Conservation (phyloP, 257 asterid species). For the Voacanga thouarsii region DNA sequence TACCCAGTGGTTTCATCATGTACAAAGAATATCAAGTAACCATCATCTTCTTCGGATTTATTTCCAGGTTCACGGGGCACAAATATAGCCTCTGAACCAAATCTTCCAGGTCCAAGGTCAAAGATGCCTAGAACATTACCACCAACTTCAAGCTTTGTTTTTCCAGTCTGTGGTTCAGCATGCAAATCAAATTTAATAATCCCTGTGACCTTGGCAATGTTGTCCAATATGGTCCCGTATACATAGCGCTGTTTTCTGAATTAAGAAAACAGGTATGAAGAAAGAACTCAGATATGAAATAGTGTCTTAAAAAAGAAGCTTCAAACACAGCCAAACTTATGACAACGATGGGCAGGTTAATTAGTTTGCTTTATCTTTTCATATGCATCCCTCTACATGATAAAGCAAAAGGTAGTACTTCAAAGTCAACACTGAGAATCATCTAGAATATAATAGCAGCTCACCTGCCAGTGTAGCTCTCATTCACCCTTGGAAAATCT, state of each 20-base stretch:
- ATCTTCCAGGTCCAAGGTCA: slow-evolving; percentile 83
- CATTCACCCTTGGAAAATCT: slow-evolving; percentile 94
- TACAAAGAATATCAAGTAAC: slow-evolving; percentile 87
- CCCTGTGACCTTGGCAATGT: slow-evolving; percentile 86
- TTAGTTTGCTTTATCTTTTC: not conserved
- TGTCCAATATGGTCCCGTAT: slow-evolving; percentile 74
- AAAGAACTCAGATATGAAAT: not conserved
- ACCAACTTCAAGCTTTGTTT: slow-evolving; percentile 84
- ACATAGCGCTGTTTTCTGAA: slow-evolving; percentile 88
- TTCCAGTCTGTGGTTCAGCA: slow-evolving; percentile 71
- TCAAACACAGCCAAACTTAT: not conserved
- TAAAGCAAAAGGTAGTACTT: not conserved
- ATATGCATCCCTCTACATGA: not conserved
- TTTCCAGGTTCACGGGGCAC: slow-evolving; percentile 73
- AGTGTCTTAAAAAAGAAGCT: not conserved
- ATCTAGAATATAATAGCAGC: slow-evolving; percentile 9
- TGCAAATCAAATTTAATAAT: slow-evolving; percentile 85
- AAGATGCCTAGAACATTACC: slow-evolving; percentile 83
- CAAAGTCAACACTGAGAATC: not conserved
- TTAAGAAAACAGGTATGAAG: slow-evolving; percentile 8
- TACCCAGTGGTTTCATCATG: slow-evolving; percentile 94
- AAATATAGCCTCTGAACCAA: slow-evolving; percentile 93
- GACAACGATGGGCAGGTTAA: too few species aligned
- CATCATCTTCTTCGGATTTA: slow-evolving; percentile 86
- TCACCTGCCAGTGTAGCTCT: slow-evolving; percentile 89